Conservation (phyloP, 2,329 filamentous ascomycete species). For the Lithohypha guttulata region DNA sequence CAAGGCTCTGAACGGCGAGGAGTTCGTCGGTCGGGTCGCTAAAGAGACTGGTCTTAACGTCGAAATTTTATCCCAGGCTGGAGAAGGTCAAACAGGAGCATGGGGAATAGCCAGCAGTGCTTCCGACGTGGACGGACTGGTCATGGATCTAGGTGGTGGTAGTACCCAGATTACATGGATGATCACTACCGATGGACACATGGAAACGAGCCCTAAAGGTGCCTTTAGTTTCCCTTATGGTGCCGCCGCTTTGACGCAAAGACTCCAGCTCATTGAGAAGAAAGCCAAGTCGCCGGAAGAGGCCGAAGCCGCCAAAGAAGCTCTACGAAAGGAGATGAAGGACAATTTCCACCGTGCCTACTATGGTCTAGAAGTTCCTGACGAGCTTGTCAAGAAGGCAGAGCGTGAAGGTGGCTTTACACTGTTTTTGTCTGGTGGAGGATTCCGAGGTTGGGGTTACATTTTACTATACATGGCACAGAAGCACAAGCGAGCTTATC, state of each 20-base stretch:
- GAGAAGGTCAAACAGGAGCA: slow-evolving; percentile 73
- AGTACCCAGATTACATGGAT: slow-evolving; percentile 62
- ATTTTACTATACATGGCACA: slow-evolving; percentile 68
- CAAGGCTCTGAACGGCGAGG: slow-evolving; percentile 61
- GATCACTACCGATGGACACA: slow-evolving; percentile 37
- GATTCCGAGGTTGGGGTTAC: slow-evolving; percentile 82
- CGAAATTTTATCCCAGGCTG: slow-evolving; percentile 61
- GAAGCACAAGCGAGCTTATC: slow-evolving; percentile 63
- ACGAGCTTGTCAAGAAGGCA: slow-evolving; percentile 41
- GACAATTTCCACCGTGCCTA: slow-evolving; percentile 52
- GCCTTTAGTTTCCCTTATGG: slow-evolving; percentile 60
- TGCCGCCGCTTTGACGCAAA: slow-evolving; percentile 52
- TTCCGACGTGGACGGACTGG: slow-evolving; percentile 57
- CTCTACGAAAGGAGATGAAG: slow-evolving; percentile 35
- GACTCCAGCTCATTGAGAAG: slow-evolving; percentile 39
- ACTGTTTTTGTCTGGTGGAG: slow-evolving; percentile 78
- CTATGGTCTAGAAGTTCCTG: slow-evolving; percentile 40
- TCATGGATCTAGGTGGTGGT: slow-evolving; percentile 64
- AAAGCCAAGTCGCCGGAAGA: slow-evolving; percentile 28
- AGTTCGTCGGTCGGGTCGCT: slow-evolving; percentile 56
- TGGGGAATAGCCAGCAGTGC: slow-evolving; percentile 72
- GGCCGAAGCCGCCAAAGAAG: slow-evolving; percentile 32
- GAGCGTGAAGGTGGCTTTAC: slow-evolving; percentile 45
- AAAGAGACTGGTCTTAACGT: slow-evolving; percentile 55
- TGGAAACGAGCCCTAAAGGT: slow-evolving; percentile 42